Percentiles rank a stretch among this genome's conserved stretches.
Evolutionary conservation across 2,329 filamentous ascomycete genomes (phyloP).

Genomic region (Epichloe coenophiala): DNA sequence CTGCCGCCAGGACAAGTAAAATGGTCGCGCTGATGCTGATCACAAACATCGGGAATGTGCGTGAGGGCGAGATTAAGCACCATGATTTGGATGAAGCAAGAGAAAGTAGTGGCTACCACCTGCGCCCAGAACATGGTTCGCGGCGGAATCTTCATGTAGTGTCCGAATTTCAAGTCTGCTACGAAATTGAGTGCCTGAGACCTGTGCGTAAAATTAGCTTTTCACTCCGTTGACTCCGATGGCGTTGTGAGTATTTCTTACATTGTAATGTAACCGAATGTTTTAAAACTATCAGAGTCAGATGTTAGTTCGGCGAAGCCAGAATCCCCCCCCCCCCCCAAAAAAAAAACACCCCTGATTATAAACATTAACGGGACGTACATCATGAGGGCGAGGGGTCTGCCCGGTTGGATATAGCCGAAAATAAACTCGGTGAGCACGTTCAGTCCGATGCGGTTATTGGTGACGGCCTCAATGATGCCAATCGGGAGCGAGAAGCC

Average conservation of each 20-base stretch:
- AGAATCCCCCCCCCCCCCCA: background rate
- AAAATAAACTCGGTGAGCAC: constrained; percentile 63
- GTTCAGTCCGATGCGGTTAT: constrained; percentile 59
- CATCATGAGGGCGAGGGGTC: constrained; percentile 61
- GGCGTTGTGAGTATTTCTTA: constrained; percentile 6
- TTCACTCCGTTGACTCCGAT: background rate
- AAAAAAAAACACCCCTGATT: background rate
- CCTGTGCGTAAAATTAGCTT: constrained; percentile 12
- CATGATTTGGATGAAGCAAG: constrained; percentile 51
- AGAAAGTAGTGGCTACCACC: constrained; percentile 51
- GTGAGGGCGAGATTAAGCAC: constrained; percentile 49
- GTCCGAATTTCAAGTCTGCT: constrained; percentile 54
- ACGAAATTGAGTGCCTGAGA: constrained; percentile 52
- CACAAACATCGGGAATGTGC: constrained; percentile 52
- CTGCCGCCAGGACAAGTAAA: constrained; percentile 51
- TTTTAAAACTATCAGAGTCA: constrained; percentile 38
- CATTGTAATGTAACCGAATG: constrained; percentile 50
- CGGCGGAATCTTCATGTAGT: constrained; percentile 61
- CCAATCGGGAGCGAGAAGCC: constrained; percentile 53
- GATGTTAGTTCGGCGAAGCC: background rate
- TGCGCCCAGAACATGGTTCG: constrained; percentile 54
- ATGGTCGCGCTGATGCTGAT: constrained; percentile 37
- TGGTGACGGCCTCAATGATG: constrained; percentile 57
- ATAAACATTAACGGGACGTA: constrained; percentile 18
- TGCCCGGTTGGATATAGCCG: constrained; percentile 62